Conservation (phyloP, 192 early-diverging fungal genomes). For the Mortierella alpina region DNA sequence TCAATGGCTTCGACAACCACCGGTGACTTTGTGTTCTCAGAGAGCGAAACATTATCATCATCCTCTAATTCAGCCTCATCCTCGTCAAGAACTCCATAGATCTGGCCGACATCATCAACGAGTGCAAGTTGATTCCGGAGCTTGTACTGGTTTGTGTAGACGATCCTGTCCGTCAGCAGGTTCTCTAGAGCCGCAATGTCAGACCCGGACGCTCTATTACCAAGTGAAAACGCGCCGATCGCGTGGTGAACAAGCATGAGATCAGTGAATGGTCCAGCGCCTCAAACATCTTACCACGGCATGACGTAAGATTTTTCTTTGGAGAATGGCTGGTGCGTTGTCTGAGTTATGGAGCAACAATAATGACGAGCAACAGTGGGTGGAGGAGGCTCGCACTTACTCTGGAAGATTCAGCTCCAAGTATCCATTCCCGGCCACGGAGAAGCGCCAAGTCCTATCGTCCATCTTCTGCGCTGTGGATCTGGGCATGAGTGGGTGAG, state of each 20-base stretch:
- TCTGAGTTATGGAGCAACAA: not conserved
- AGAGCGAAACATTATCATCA: constrained; percentile 31
- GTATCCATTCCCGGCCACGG: constrained; percentile 39
- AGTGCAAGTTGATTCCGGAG: constrained; percentile 39
- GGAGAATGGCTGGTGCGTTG: too few relatives aligned
- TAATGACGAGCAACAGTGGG: not conserved
- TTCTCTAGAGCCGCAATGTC: constrained; percentile 28
- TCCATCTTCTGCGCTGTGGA: constrained; percentile 36
- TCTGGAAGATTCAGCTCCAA: constrained; percentile 31
- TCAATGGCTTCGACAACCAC: constrained; percentile 42
- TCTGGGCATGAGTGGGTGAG: constrained; percentile 49
- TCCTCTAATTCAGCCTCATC: constrained; percentile 41
- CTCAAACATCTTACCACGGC: not conserved
- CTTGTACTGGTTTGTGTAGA: constrained; percentile 47
- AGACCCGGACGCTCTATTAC: constrained; percentile 6
- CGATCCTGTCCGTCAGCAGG: constrained; percentile 37
- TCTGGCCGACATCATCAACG: constrained; percentile 46
- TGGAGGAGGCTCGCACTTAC: constrained; percentile 13
- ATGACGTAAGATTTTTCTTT: too few relatives aligned
- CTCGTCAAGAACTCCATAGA: constrained; percentile 34
- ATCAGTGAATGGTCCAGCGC: not conserved
- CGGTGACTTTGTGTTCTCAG: constrained; percentile 43
- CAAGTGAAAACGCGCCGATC: not conserved
- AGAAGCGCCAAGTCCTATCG: constrained; percentile 36
- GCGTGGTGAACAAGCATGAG: not conserved